A percentile compares a stretch with the other conserved stretches of the same genome.
Evolutionary conservation across 176 grass and related monocot genomes (phyloP).

Genomic region (Thalia dealbata): DNA sequence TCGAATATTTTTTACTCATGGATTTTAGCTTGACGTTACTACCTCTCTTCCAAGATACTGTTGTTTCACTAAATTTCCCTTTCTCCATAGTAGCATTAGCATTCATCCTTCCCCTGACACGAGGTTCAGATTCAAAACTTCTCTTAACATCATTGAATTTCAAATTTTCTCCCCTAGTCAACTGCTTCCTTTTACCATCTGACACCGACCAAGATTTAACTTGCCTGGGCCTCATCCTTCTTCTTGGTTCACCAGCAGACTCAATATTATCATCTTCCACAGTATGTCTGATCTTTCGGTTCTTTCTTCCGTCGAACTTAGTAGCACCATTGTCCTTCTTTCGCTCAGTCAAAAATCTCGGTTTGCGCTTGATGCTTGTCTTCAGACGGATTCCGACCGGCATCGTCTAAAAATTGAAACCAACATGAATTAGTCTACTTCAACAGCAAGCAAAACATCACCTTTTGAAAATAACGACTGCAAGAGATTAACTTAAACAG

Average conservation of each 20-base stretch:
- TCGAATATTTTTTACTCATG: conserved; percentile 15
- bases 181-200: not conserved
- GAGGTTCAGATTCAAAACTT: not conserved
- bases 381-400: conserved; percentile 28
- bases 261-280: not conserved
- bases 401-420: conserved; percentile 20
- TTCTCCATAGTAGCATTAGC: conserved; percentile 7
- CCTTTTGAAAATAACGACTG: no score
- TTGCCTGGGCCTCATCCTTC: not conserved
- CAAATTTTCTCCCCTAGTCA: not conserved
- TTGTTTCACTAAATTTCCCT: conserved; percentile 7
- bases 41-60: conserved; percentile 17
- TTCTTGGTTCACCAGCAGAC: not conserved
- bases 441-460: not conserved
- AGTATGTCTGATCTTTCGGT: conserved; percentile 10
- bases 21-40: conserved; percentile 10
- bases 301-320: conserved; percentile 12
- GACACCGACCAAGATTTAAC: not conserved
- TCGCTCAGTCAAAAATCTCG: conserved; percentile 19
- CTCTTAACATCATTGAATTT: not conserved
- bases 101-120: not conserved
- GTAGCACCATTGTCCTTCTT: not conserved
- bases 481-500: no score
- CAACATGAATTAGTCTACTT: not conserved
- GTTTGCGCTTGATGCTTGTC: conserved; percentile 12